phyloP scores from a whole-genome alignment of 73 alveolate genomes.

The Durusdinium trenchii region DNA sequence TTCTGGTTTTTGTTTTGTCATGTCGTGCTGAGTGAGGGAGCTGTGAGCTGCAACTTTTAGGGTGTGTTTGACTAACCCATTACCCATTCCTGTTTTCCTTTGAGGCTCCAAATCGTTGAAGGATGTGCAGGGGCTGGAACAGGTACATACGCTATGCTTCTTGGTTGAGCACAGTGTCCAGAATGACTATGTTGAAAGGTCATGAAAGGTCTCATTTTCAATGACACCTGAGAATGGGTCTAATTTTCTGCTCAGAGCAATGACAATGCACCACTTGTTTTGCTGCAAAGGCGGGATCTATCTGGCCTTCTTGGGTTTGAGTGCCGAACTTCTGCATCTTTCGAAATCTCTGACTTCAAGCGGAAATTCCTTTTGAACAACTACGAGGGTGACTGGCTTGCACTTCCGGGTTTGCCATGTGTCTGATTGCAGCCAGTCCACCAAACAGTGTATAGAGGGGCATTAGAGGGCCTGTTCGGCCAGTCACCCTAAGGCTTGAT shows the following conservation, averaged over 20 bases:
- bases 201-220: neutral
- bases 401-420: neutral
- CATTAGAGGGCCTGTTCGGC: no score
- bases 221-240: neutral
- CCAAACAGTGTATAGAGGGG: neutral
- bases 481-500: neutral
- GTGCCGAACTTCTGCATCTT: neutral
- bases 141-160: neutral
- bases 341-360: neutral
- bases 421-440: neutral
- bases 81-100: no score
- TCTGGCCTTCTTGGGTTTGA: neutral
- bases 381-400: no score
- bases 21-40: no score
- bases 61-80: no score
- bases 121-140: slow-evolving; percentile 21
- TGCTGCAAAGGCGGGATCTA: neutral
- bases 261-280: neutral
- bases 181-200: neutral
- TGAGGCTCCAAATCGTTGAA: neutral
- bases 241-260: neutral
- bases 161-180: neutral
- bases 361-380: neutral
- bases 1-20: no score
- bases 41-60: no score